Conservation (phyloP, 768 basidiomycete species). For the Calocybe cyanea region DNA sequence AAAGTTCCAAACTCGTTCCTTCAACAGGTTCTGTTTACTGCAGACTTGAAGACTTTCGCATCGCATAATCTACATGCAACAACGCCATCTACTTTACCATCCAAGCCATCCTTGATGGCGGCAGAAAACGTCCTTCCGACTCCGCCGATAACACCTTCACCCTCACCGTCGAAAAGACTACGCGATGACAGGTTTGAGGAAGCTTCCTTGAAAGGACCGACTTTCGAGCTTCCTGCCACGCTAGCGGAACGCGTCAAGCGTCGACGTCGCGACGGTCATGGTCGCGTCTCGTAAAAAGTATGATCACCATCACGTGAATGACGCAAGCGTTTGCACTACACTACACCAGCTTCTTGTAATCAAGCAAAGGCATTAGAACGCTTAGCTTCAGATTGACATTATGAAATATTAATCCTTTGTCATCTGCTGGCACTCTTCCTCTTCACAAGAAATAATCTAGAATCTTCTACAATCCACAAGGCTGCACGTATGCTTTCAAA, state of each 20-base stretch:
- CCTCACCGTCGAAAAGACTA: conserved; percentile 30
- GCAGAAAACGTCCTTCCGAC: conserved; percentile 18
- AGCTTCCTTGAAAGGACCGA: not conserved
- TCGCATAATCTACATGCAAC: conserved; percentile 44
- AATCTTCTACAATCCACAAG: too few relatives aligned
- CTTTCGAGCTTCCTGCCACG: conserved; percentile 15
- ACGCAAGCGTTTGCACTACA: too few relatives aligned
- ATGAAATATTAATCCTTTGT: too few relatives aligned
- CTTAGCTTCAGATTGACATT: too few relatives aligned
- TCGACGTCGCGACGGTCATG: conserved; percentile 32
- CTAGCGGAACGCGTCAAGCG: conserved; percentile 42
- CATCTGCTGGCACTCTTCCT: too few relatives aligned
- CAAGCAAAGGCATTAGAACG: too few relatives aligned
- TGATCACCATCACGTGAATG: too few relatives aligned
- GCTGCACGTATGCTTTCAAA: too few relatives aligned
- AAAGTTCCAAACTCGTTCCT: not conserved
- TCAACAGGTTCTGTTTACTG: conserved; percentile 65
- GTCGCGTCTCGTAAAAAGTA: too few relatives aligned
- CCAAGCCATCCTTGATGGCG: conserved; percentile 1
- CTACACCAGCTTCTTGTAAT: too few relatives aligned
- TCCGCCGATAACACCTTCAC: conserved; percentile 26
- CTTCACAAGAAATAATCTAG: too few relatives aligned
- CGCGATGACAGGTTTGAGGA: not conserved
- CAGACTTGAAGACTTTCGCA: conserved; percentile 68
- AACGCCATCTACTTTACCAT: conserved; percentile 9